A percentile compares a stretch with the other conserved stretches of the same genome.
These are phyloP conservation scores for Fusarium clavum DNA, from an alignment of 2,329 filamentous ascomycete species.

Conservation along the genomic window DNA sequence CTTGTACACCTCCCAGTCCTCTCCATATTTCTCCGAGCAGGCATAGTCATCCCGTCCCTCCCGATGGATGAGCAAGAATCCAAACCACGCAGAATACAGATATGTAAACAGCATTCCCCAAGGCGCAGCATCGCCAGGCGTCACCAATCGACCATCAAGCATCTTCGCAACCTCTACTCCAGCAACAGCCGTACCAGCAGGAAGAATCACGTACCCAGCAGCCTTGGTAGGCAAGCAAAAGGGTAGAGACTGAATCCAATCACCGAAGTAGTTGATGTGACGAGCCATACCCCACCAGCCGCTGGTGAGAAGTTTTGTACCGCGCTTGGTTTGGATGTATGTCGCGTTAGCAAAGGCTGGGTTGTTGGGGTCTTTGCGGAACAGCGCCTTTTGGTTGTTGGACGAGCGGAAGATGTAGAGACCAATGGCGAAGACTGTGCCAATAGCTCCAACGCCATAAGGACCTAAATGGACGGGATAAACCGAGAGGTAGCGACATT, in stretches of 20 bases:
- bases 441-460: slow-evolving; percentile 70
- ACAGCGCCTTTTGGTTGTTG: slow-evolving; percentile 94
- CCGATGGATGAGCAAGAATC: slow-evolving; percentile 82
- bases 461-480: slow-evolving; percentile 81
- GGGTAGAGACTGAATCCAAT: slow-evolving; percentile 90
- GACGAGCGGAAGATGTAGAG: slow-evolving; percentile 88
- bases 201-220: slow-evolving; percentile 79
- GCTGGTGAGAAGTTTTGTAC: slow-evolving; percentile 80
- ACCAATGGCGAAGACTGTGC: slow-evolving; percentile 73
- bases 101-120: slow-evolving; percentile 91
- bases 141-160: slow-evolving; percentile 69
- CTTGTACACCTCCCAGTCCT: slow-evolving; percentile 89
- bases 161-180: slow-evolving; percentile 64
- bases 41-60: slow-evolving; percentile 88
- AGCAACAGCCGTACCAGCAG: slow-evolving; percentile 55
- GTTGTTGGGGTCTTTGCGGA: slow-evolving; percentile 85
- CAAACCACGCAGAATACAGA: slow-evolving; percentile 92
- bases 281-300: slow-evolving; percentile 93
- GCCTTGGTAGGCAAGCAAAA: slow-evolving; percentile 87
- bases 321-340: slow-evolving; percentile 84
- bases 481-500: slow-evolving; percentile 83
- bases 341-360: slow-evolving; percentile 79
- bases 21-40: slow-evolving; percentile 86
- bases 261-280: slow-evolving; percentile 94
- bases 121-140: slow-evolving; percentile 77